phyloP scores from a whole-genome alignment of 2,329 filamentous ascomycete genomes.

The Pseudogymnoascus sp. region DNA sequence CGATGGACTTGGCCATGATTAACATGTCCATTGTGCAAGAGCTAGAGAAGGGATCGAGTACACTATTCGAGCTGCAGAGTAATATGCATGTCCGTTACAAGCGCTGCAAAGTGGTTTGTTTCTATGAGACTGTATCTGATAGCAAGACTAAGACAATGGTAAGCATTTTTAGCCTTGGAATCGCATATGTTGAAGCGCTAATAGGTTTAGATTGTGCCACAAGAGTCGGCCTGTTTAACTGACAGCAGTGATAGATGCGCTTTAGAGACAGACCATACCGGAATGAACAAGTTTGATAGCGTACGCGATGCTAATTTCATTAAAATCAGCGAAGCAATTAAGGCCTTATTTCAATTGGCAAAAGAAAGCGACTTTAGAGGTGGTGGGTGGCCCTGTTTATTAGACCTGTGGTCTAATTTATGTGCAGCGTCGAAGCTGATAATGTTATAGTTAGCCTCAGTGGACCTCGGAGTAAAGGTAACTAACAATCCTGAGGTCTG shows the following conservation, averaged over 20 bases:
- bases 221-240: neutral
- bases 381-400: neutral
- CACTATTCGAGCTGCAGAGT: neutral
- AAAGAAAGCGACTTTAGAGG: neutral
- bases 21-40: neutral
- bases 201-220: neutral
- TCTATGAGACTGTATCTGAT: neutral
- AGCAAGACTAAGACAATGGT: neutral
- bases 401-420: neutral
- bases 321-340: neutral
- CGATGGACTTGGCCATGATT: neutral
- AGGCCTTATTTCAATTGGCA: neutral
- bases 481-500: neutral
- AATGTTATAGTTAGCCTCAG: neutral
- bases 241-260: neutral
- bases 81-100: neutral
- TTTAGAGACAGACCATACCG: neutral
- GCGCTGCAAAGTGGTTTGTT: neutral
- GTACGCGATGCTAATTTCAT: neutral
- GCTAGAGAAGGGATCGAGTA: neutral
- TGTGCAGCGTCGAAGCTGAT: neutral
- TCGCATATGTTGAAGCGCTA: neutral
- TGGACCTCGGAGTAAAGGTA: neutral
- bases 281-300: neutral
- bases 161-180: neutral